Evolutionary conservation across 139 green algal genomes (phyloP).

Genomic region (Chlorella sp.): DNA sequence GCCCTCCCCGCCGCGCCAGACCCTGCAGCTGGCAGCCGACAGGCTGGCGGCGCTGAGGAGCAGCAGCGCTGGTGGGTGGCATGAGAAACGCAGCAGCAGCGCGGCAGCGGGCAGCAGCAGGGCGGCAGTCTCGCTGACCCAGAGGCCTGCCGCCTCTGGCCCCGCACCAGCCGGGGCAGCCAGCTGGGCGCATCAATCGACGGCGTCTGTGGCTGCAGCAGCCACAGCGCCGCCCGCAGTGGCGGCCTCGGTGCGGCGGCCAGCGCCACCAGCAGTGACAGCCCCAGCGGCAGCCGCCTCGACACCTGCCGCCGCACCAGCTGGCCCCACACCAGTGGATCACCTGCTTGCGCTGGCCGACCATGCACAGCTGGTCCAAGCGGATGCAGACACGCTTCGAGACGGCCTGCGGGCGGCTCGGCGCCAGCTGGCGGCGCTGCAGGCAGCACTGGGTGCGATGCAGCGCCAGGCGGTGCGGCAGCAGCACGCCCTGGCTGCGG

Average conservation of each 20-base stretch:
- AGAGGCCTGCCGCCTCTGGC: background rate
- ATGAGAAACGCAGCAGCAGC: background rate
- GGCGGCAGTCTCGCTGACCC: too few species aligned
- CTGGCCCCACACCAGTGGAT: background rate
- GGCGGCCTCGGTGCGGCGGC: background rate
- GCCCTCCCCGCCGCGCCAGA: constrained; percentile 17
- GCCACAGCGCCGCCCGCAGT: background rate
- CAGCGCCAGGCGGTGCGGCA: constrained; percentile 30
- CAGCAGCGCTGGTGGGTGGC: background rate
- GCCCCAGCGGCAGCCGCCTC: background rate
- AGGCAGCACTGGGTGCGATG: constrained; percentile 23
- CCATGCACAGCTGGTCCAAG: constrained; percentile 28
- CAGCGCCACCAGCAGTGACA: background rate
- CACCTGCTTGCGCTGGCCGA: constrained; percentile 23
- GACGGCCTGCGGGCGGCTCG: constrained; percentile 20
- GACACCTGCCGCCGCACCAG: background rate
- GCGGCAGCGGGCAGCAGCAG: background rate
- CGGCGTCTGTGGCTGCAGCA: background rate
- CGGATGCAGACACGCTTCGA: constrained; percentile 12
- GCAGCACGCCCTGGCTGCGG: constrained; percentile 11
- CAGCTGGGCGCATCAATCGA: background rate
- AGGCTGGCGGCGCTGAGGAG: background rate
- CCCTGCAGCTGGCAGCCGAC: constrained; percentile 25
- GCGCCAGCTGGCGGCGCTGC: constrained; percentile 29
- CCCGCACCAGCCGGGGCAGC: background rate